Conservation (phyloP, 164 flowering plant species). For the Cinnamomum chago region DNA sequence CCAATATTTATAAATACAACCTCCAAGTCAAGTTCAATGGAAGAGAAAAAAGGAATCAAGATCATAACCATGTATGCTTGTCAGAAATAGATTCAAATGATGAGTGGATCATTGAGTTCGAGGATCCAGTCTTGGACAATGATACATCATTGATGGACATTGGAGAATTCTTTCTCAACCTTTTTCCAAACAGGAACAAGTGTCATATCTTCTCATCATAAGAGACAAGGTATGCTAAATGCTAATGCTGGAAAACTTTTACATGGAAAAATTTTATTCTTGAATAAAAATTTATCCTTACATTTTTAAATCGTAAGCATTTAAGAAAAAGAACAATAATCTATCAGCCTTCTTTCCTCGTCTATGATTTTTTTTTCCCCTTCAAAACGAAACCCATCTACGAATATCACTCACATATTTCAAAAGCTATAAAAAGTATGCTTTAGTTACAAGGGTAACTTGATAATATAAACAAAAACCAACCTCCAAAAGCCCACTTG, state of each 20-base stretch:
- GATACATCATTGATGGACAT: neutral
- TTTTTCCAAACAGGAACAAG: no score
- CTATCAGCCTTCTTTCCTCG: no score
- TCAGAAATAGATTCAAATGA: neutral
- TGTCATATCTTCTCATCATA: no score
- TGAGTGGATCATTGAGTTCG: neutral
- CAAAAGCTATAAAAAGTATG: neutral
- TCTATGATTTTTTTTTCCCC: no score
- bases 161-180: neutral
- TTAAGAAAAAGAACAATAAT: no score
- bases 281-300: no score
- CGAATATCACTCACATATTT: no score
- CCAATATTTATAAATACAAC: neutral
- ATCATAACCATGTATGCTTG: neutral
- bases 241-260: no score
- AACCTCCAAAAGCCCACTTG: conserved; percentile 96
- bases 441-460: neutral
- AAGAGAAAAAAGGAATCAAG: neutral
- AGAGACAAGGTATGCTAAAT: no score
- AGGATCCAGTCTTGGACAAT: neutral
- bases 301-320: no score
- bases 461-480: neutral
- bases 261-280: no score
- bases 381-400: no score
- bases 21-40: neutral